Evolutionary conservation across 2,329 filamentous ascomycete species (phyloP), one percentile per base, ranked within the genome.

Genomic region (Pyricularia pennisetigena): DNA sequence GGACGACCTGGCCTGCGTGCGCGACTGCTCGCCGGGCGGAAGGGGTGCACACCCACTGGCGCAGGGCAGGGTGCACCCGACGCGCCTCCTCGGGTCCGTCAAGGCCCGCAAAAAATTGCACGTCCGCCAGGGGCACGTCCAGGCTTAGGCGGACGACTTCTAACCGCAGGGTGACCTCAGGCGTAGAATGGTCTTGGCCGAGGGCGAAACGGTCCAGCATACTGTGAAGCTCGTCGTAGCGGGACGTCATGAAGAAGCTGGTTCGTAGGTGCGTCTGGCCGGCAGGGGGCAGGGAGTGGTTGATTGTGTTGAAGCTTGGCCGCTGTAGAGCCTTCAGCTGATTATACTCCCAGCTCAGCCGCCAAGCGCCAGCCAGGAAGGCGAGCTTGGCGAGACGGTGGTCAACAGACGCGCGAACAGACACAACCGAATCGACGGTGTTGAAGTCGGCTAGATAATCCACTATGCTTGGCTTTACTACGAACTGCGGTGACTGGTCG

Each of bases 61-160:
- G 71, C 0, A 79, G 74, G 1, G 73, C 74, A 12, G 77, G 73
- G 29, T 76, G 77, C 0, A 77, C 75, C 8, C 73, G 71, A 0
- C 76, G 74, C 2, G 79, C 78, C 65, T 78, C 78, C 26, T 79
- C 75, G 12, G 77, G 75, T 4, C 79, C 79, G 24, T 79, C 76
- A 64, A 80, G 80, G 3, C 80, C 80, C 0, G 79, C 79, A 26
- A 81, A 79, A 1, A 79, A 74, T 12, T 82, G 79, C 0, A 82
- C 73, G 5, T 79, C 77, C 30, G 81, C 80, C 0, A 82, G 75
- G 0, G 80, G 79, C 68, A 79, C 77, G 35, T 81, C 73, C 0
- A 82, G 72, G 7, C 79, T 76, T 49, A 81, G 73, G 0, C 75
- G 73, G 3, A 75, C 72, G 2, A 76, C 72, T 61, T 81, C 76